phyloP scores from a whole-genome alignment of 306 rosid genomes.

The Gillenia trifoliata region DNA sequence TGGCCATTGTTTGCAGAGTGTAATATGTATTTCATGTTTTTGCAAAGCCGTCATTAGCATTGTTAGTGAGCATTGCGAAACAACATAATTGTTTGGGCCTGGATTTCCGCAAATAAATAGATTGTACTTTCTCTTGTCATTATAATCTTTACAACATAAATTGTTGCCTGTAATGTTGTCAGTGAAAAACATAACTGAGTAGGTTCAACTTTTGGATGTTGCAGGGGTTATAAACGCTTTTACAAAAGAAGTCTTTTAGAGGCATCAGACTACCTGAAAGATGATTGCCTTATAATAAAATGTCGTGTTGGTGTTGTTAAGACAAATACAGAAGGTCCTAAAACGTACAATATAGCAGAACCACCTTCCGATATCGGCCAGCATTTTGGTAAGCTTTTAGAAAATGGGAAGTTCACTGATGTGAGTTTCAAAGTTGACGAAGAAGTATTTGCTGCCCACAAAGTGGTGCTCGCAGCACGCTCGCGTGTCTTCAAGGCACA shows the following conservation, averaged over 20 bases:
- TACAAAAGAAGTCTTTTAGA: conserved; percentile 48
- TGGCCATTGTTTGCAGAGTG: neutral
- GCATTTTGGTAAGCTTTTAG: conserved; percentile 52
- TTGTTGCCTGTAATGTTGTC: neutral
- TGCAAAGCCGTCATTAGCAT: neutral
- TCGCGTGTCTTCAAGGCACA: conserved; percentile 62
- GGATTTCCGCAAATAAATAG: neutral
- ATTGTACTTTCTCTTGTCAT: neutral
- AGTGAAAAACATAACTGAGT: neutral
- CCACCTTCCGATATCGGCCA: conserved; percentile 45
- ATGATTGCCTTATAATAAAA: conserved; percentile 49
- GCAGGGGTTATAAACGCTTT: conserved; percentile 68
- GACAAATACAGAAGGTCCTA: conserved; percentile 51
- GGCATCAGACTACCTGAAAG: conserved; percentile 53
- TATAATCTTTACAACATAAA: neutral
- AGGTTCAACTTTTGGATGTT: conserved; percentile 4
- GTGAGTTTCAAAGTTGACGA: conserved; percentile 56
- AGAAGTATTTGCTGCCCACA: conserved; percentile 53
- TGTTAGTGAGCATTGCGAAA: neutral
- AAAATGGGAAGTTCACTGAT: conserved; percentile 48
- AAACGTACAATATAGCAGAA: conserved; percentile 39
- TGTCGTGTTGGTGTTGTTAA: conserved; percentile 62
- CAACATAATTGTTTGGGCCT: neutral
- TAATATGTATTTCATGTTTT: neutral
- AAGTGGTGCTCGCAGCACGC: conserved; percentile 59